Evolutionary conservation across 2,329 filamentous ascomycete genomes (phyloP), one percentile per base, ranked within the genome.

Genomic region (Ophidiomyces ophidiicola): DNA sequence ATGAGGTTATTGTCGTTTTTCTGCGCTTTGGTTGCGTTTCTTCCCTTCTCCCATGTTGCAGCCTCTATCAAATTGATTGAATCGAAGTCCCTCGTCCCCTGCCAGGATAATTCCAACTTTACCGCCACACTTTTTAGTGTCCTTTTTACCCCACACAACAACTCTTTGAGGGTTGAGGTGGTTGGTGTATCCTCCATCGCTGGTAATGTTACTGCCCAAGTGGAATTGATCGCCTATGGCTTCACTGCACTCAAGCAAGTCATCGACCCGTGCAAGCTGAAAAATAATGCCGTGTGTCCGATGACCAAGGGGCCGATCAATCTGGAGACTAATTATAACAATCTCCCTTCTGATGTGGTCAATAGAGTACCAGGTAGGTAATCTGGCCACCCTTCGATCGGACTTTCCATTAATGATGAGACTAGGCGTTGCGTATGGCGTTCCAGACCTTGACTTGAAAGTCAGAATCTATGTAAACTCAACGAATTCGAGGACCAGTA

Each of bases 91-190:
- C 72, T 94, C 50, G 86, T 83, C 60, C 73, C 81, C 32, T 94
- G 87, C 63, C 82, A 87, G 69, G 68, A 76, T 43, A 80, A 88
- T 61, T 88, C 82, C 19, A 79, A 78, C 54, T 92, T 94, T 61
- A 82, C 82, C 3, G 86, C 87, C 51, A 86, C 80, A 51, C 71
- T 90, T 43, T 94, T 94, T 74, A 80, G 92, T 51, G 81, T 94
- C 32, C 57, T 71, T 43, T 78, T 78, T 58, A 64, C 67, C 7
- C 57, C 69, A 1, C 64, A 71, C 56, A 92, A 93, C 63, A 71
- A 71, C 50, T 78, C 77, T 21, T 69, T 88, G 38, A 67, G 69
- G 39, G 75, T 92, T 59, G 72, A 85, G 54, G 77, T 94, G 49
- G 74, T 82, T 44, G 85, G 83, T 47, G 79, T 85, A 23, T 92